Conservation (phyloP, 169 alveolate genomes). For the Babesia bovis region DNA sequence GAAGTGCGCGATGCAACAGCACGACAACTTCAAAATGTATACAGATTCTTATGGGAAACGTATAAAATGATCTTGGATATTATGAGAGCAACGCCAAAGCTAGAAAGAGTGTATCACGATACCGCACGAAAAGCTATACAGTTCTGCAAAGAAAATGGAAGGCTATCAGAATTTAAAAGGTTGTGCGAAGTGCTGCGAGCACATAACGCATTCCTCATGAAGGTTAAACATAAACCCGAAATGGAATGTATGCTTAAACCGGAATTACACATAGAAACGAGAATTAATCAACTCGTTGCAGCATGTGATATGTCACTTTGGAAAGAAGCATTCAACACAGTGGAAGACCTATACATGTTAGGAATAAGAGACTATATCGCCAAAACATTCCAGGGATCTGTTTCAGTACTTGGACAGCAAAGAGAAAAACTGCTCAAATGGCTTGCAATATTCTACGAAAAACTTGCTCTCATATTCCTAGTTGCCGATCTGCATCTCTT, state of each 20-base stretch:
- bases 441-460: conserved; percentile 88
- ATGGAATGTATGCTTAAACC: conserved; percentile 81
- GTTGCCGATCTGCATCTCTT: conserved; percentile 90
- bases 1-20: conserved; percentile 81
- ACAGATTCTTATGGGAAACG: conserved; percentile 92
- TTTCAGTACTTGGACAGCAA: conserved; percentile 64
- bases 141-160: conserved; percentile 90
- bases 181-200: conserved; percentile 91
- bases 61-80: conserved; percentile 93
- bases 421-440: conserved; percentile 82
- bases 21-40: conserved; percentile 78
- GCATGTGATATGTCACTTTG: conserved; percentile 92
- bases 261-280: conserved; percentile 86
- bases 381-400: conserved; percentile 67
- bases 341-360: conserved; percentile 89
- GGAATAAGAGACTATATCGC: conserved; percentile 79
- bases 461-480: conserved; percentile 88
- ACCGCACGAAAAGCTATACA: conserved; percentile 91
- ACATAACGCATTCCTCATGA: conserved; percentile 86
- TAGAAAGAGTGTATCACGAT: conserved; percentile 91
- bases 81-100: conserved; percentile 90
- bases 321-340: conserved; percentile 93
- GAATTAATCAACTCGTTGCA: conserved; percentile 88
- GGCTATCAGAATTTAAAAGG: conserved; percentile 90
- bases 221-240: conserved; percentile 84